Percentiles rank a stretch among this genome's conserved stretches.
These are phyloP conservation scores for Fusarium compactum DNA, from an alignment of 2,329 filamentous ascomycete species.

Conservation along the genomic window DNA sequence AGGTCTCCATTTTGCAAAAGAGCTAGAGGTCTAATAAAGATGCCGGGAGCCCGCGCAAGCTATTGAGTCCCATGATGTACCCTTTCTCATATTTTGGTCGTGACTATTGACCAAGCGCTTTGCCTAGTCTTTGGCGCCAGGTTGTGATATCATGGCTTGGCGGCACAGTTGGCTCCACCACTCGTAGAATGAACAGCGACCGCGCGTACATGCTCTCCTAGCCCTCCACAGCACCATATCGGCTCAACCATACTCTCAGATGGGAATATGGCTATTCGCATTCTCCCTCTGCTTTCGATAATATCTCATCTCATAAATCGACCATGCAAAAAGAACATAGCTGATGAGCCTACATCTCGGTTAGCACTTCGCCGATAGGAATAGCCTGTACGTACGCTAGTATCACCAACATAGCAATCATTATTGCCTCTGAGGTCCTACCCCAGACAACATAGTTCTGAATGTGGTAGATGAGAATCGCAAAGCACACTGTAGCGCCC, in stretches of 20 bases:
- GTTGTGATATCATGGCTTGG: background rate
- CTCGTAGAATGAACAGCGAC: background rate
- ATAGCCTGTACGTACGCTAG: constrained; percentile 34
- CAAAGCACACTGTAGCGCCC: constrained; percentile 41
- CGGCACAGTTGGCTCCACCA: background rate
- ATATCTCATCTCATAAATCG: constrained; percentile 25
- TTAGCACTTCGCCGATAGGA: background rate
- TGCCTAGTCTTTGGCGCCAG: background rate
- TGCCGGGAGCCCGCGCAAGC: background rate
- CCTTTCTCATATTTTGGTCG: background rate
- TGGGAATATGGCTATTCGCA: constrained; percentile 35
- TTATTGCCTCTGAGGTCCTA: constrained; percentile 30
- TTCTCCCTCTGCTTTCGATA: constrained; percentile 21
- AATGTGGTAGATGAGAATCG: constrained; percentile 39
- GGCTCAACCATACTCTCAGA: constrained; percentile 10
- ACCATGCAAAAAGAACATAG: constrained; percentile 39
- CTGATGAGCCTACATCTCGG: constrained; percentile 28
- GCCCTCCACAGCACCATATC: background rate
- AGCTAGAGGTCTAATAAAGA: background rate
- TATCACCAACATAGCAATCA: constrained; percentile 43
- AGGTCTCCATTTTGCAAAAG: constrained; percentile 4
- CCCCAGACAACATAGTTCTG: constrained; percentile 33
- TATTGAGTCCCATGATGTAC: background rate
- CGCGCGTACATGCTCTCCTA: background rate
- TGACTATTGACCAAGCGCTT: background rate